Evolutionary conservation across 805 yeast species (phyloP), one percentile per base, ranked within the genome.

Genomic region (Schwanniomyces polymorphus): DNA sequence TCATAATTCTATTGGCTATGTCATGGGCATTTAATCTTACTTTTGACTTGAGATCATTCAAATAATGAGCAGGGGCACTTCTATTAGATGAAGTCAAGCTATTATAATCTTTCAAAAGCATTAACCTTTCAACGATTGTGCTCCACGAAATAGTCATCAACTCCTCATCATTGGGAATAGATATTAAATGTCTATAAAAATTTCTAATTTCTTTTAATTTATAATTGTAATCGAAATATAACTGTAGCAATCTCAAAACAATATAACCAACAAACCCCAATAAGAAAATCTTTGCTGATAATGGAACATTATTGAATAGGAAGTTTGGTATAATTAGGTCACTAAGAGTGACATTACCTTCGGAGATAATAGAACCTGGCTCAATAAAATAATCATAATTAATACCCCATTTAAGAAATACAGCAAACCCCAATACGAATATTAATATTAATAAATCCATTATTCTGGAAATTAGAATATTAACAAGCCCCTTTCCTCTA

Each of bases 71-170:
- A 9, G 64, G 57, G 10, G 54, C 44, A 23, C 54, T 52, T 9
- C 54, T 50, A 31, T 54, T 55, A 27, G 67, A 59, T 0, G 86
- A 75, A 1, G 86, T 79, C 18, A 81, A 68, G 6, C 94, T 90
- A 65, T 91, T 91, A 54, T 86, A 90, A 57, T 90, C 91, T 54
- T 88, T 81, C 43, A 94, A 68, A 5, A 78, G 68, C 80, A 89
- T 82, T 11, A 94, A 70, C 38, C 88, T 80, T 45, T 82, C 83
- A 11, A 91, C 92, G 1, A 94, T 86, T 23, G 84, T 81, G 48
- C 86, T 87, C 99, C 99, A 94, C 21, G 96, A 84, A 11, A 94
- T 87, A 0, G 98, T 91, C 72, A 90, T 96, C 49, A 94, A 70
- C 57, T 94, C 98, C 46, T 67, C 60, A 48, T 83, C 84, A 56